Evolutionary conservation across 768 basidiomycete species (phyloP), one percentile per base, ranked within the genome.

Genomic region (Naganishia antarctica): DNA sequence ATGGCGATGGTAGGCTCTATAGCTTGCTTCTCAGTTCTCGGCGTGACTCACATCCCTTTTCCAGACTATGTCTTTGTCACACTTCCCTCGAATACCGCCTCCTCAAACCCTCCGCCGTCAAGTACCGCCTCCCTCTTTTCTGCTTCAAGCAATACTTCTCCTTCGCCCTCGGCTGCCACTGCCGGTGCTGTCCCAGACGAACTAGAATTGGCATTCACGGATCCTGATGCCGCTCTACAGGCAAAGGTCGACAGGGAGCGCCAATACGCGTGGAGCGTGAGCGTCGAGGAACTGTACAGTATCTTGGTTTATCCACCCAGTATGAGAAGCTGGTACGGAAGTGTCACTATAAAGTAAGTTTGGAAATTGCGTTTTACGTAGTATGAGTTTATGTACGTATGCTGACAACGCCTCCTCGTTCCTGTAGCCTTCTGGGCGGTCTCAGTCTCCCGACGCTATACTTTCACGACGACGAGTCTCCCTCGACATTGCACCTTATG

Each of bases 401-500:
- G n/a, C n/a, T n/a, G 48, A 37, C 21, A 89, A 48, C 28, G 11
- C 32, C 2, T 26, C 16, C 4, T 11, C 7, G 4, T 28, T 26
- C 32, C 9, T 26, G 6, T 31, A 75, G 74, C 46, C 63, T 77
- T 5, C 66, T 69, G 12, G 76, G 74, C n/a, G 76, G 76, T n/a
- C 50, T 77, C 12, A 74, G 91, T 0, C 82, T 96, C 0, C 90
- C 92, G 0, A 90, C 89, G 0, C 83, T 99, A 2, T 85, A 92
- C 77, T 98, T 98, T 77, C 96, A 98, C 76, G 96, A 98, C 73
- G 93, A 98, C 70, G 93, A 97, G 76, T 93, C 91, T 0, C 84
- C 84, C 32, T 92, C 91, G 3, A 76, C 77, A 23, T 53, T 78
- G 5, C 68, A 74, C 12, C 32, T 67, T 5, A 64, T 74, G 29